Evolutionary conservation across 768 basidiomycete genomes (phyloP).

Genomic region (Terana coerulea): DNA sequence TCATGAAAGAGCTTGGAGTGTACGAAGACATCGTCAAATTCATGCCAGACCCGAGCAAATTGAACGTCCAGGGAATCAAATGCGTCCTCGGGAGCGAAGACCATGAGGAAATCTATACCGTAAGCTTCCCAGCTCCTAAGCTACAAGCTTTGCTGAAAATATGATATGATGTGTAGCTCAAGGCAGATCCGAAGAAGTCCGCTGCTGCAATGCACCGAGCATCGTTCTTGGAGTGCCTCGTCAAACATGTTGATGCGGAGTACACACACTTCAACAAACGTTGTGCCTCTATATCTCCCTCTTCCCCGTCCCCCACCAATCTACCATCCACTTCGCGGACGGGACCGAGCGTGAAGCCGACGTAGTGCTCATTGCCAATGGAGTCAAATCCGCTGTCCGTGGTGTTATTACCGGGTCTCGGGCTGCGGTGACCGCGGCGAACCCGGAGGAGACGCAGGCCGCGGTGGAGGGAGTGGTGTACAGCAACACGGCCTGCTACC

Average conservation of each 20-base stretch:
- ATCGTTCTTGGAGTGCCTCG: conserved; percentile 45
- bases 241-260: conserved; percentile 37
- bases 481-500: conserved; percentile 46
- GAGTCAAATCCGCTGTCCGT: conserved; percentile 35
- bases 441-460: too few species aligned
- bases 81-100: background rate
- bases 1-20: conserved; percentile 2
- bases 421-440: conserved; percentile 14
- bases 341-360: conserved; percentile 43
- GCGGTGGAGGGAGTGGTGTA: conserved; percentile 32
- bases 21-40: background rate
- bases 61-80: background rate
- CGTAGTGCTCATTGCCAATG: conserved; percentile 42
- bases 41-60: background rate
- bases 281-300: conserved; percentile 22
- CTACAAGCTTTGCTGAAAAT: background rate
- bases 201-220: background rate
- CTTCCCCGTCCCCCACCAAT: background rate
- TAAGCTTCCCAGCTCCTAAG: background rate
- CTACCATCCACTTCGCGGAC: conserved; percentile 43
- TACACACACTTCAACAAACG: conserved; percentile 49
- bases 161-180: background rate
- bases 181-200: too few species aligned
- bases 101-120: conserved; percentile 3
- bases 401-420: conserved; percentile 30